Base-by-base conservation (phyloP, 768 basidiomycete genomes). In the Trametes punicea region DNA sequence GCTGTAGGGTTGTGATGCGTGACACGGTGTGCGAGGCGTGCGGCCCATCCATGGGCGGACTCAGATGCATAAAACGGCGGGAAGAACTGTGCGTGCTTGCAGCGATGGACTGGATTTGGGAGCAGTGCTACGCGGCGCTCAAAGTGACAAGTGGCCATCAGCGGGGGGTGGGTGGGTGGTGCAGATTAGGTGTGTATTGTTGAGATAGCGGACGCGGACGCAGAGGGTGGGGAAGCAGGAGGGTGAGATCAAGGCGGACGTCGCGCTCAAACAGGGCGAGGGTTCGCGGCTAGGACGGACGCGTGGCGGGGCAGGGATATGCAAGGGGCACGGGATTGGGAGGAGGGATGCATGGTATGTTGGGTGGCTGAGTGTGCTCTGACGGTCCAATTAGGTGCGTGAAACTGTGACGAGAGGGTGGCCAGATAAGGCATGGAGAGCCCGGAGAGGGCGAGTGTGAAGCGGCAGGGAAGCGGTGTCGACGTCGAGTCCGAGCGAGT, bases 401-500 rank as follows among this genome's bases (percentile, higher is more conserved):
- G 56, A 39, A 11, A 46, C 34, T 40, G 52, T 29, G 51, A 45
- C 39, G 57, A 39, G 41, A 16, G 46, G 16, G 33, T 41, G 40
- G 25, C 44, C 56, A n/a, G 30, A 34, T 36, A 25, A 25, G 57
- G 57, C 52, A 54, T 45, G 38, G 42, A 18, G 40, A 38, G 52
- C 46, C 57, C 57, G 33, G 46, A 11, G 50, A 7, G 27, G 15
- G 26, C 30, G 36, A 33, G 26, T 54, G 50, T 57, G 50, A 40
- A 51, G 56, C 42, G 55, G 57, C 57, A 55, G 46, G 57, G 57
- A 59, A 59, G 57, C 40, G 59, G 63, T 55, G 59, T 18, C n/a
- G 33, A 36, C n/a, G n/a, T 26, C 25, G 25, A 46, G 26, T n/a
- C n/a, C n/a, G n/a, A n/a, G n/a, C n/a, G n/a, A n/a, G n/a, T n/a